Percentiles rank a stretch among this genome's conserved stretches.
phyloP scores from a whole-genome alignment of 1,284 basidiomycete genomes.

The Rhodotorula glutinis region DNA sequence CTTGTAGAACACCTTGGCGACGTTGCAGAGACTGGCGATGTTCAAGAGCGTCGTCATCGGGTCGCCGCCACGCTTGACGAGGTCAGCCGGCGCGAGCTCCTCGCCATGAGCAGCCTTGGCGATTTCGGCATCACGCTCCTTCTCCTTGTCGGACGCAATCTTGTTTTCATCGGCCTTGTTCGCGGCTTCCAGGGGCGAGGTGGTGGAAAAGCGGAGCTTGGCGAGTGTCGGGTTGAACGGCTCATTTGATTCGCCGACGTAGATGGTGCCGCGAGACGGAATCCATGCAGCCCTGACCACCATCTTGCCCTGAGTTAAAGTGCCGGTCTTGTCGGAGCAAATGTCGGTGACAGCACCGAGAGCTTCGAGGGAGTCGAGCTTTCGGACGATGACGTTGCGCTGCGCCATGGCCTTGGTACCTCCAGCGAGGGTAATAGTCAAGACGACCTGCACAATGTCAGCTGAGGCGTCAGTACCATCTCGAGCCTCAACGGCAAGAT shows the following conservation, averaged over 20 bases:
- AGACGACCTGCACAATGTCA: constrained; percentile 49
- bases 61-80: constrained; percentile 42
- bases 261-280: constrained; percentile 45
- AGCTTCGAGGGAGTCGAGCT: constrained; percentile 59
- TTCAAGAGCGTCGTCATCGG: constrained; percentile 50
- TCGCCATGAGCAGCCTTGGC: neutral
- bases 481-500: too few species aligned
- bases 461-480: too few species aligned
- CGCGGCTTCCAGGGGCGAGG: constrained; percentile 21
- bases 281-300: constrained; percentile 62
- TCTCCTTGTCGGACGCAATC: constrained; percentile 41
- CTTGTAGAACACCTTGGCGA: constrained; percentile 51
- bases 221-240: constrained; percentile 36
- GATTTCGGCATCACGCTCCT: neutral
- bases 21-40: constrained; percentile 54
- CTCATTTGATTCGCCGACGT: constrained; percentile 35
- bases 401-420: constrained; percentile 58
- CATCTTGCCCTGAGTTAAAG: constrained; percentile 55
- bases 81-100: constrained; percentile 34
- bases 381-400: constrained; percentile 55
- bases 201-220: constrained; percentile 16
- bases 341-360: constrained; percentile 58
- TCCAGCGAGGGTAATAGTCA: constrained; percentile 52
- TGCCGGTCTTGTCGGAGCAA: constrained; percentile 65
- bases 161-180: constrained; percentile 19